Percentiles rank a stretch among this genome's conserved stretches.
Conservation (phyloP, 140 eudicot genomes). For the Cichorium intybus region DNA sequence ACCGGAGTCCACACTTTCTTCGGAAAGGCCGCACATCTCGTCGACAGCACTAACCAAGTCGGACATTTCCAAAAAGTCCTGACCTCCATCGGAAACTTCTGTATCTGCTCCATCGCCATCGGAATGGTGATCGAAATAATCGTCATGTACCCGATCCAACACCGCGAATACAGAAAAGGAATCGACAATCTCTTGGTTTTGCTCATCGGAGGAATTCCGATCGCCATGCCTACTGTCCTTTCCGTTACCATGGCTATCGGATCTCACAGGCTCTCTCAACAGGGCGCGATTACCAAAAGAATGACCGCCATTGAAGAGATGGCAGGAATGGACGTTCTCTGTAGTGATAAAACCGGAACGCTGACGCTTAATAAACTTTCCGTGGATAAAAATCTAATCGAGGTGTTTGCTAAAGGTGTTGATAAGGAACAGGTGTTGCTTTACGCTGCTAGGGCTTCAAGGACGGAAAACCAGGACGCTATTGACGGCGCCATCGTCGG, state of each 20-base stretch:
- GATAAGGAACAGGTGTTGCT: conserved; percentile 85
- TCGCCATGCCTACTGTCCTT: conserved; percentile 96
- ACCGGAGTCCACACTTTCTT: conserved; percentile 97
- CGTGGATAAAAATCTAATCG: conserved; percentile 79
- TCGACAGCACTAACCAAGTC: conserved; percentile 93
- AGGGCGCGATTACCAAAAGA: conserved; percentile 94
- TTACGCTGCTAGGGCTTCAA: conserved; percentile 86
- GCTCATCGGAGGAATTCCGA: conserved; percentile 93
- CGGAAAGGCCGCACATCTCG: conserved; percentile 96
- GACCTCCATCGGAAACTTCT: conserved; percentile 92
- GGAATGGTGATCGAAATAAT: conserved; percentile 83
- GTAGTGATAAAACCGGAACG: conserved; percentile 93
- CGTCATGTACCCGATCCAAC: conserved; percentile 97
- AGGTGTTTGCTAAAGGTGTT: conserved; percentile 75
- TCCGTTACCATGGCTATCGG: conserved; percentile 98
- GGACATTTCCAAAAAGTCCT: conserved; percentile 96
- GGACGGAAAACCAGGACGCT: conserved; percentile 88
- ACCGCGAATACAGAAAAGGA: conserved; percentile 65
- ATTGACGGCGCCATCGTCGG: conserved; percentile 93
- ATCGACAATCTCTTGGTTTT: conserved; percentile 85
- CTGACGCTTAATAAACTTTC: conserved; percentile 78
- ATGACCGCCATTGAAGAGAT: conserved; percentile 96
- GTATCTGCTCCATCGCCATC: conserved; percentile 84
- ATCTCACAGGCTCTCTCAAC: conserved; percentile 88
- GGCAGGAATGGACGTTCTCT: conserved; percentile 97